Conservation (phyloP, 23 red algal genomes). For the Gracilariopsis chorda region DNA sequence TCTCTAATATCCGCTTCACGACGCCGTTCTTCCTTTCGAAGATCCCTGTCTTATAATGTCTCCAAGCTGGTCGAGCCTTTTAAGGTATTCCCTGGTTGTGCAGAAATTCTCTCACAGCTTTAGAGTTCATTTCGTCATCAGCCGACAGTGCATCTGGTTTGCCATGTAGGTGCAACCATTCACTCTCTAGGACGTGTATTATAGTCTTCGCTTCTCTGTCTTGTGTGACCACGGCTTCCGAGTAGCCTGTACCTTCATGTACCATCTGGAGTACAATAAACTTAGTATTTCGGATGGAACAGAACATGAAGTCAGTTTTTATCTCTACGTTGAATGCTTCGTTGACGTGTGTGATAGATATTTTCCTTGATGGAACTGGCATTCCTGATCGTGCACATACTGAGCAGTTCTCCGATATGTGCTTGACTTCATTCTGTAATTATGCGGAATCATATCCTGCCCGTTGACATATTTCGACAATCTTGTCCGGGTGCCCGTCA, state of each 20-base stretch:
- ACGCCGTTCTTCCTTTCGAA: not conserved
- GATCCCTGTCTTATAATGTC: not conserved
- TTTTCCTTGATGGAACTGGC: not conserved
- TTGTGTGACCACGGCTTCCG: not conserved
- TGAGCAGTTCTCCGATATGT: not conserved
- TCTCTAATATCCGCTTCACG: slow-evolving; percentile 8
- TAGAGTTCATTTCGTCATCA: not conserved
- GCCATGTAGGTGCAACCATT: not conserved
- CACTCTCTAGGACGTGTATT: not conserved
- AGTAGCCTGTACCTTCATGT: not conserved
- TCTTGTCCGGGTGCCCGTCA: not conserved
- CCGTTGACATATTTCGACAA: not conserved
- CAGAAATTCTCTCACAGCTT: not conserved
- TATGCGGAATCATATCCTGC: not conserved
- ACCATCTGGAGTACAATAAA: not conserved
- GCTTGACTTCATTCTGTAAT: no score
- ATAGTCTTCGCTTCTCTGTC: not conserved
- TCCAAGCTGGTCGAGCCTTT: not conserved
- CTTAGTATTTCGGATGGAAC: not conserved
- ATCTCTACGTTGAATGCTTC: not conserved
- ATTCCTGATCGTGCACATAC: not conserved
- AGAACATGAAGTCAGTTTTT: not conserved
- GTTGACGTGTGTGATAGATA: not conserved
- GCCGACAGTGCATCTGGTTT: not conserved
- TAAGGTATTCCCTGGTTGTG: not conserved